phyloP scores from a whole-genome alignment of 1,139 yeast genomes.

The Sugiyamaella neomexicana region DNA sequence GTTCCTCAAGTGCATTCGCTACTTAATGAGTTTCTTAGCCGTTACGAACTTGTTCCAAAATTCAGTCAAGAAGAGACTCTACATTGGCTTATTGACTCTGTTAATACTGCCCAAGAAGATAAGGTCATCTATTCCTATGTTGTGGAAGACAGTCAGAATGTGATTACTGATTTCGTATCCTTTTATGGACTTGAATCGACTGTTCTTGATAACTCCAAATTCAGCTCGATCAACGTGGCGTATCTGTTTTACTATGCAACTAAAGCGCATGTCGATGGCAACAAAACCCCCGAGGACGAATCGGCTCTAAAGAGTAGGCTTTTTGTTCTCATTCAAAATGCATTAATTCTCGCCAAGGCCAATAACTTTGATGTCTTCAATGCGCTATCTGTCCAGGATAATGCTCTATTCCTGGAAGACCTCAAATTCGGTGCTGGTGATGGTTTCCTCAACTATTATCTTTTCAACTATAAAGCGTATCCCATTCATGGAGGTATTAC shows the following conservation, averaged over 20 bases:
- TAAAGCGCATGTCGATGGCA: slow-evolving; percentile 25
- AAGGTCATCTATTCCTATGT: slow-evolving; percentile 77
- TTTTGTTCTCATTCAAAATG: slow-evolving; percentile 63
- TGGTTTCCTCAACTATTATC: slow-evolving; percentile 84
- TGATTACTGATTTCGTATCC: slow-evolving; percentile 82
- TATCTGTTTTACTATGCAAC: slow-evolving; percentile 90
- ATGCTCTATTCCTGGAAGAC: slow-evolving; percentile 73
- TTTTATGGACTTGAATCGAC: slow-evolving; percentile 87
- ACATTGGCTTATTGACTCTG: slow-evolving; percentile 74
- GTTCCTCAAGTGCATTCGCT: slow-evolving; percentile 61
- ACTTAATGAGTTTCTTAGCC: slow-evolving; percentile 59
- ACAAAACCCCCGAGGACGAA: slow-evolving; percentile 6
- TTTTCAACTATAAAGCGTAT: slow-evolving; percentile 84
- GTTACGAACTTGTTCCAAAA: slow-evolving; percentile 71
- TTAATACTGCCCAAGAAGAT: slow-evolving; percentile 38
- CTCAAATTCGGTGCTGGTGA: slow-evolving; percentile 93
- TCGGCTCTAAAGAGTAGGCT: slow-evolving; percentile 57
- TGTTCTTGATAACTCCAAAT: slow-evolving; percentile 66
- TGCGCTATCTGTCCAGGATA: slow-evolving; percentile 88
- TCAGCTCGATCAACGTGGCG: slow-evolving; percentile 77
- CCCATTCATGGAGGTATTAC: slow-evolving; percentile 81
- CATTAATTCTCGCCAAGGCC: slow-evolving; percentile 69
- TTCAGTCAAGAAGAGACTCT: slow-evolving; percentile 68
- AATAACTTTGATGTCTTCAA: slow-evolving; percentile 85
- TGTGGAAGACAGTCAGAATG: slow-evolving; percentile 55